Evolutionary conservation across 345 rosid genomes (phyloP).

Genomic region (Viola odorata): DNA sequence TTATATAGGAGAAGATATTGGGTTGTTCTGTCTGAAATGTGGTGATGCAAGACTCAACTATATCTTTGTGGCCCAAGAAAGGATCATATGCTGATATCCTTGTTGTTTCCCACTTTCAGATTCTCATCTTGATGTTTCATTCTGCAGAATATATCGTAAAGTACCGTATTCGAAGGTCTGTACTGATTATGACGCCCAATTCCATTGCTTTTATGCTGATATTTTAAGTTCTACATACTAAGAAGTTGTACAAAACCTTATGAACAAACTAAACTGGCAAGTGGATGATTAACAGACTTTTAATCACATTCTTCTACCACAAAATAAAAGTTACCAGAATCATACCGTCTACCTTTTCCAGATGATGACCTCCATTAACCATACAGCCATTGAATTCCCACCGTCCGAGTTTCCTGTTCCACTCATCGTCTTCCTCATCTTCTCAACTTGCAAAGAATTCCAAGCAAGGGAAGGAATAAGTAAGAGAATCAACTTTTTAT

Average conservation of each 20-base stretch:
- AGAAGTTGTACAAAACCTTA: too few species aligned
- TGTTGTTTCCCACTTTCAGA: not conserved
- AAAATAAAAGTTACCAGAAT: conserved; percentile 1
- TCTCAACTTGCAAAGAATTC: not conserved
- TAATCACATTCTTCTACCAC: not conserved
- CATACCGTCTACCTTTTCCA: not conserved
- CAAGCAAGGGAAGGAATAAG: not conserved
- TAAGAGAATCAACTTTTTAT: not conserved
- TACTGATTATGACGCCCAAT: conserved; percentile 5
- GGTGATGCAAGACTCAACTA: not conserved
- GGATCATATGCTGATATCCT: conserved; percentile 12
- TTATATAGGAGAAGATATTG: conserved; percentile 8
- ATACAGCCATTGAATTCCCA: not conserved
- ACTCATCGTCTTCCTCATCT: not conserved
- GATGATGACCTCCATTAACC: conserved; percentile 14
- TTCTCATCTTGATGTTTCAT: conserved; percentile 2
- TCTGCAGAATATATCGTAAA: not conserved
- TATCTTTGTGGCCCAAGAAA: not conserved
- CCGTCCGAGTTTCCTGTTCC: not conserved
- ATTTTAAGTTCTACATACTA: too few species aligned
- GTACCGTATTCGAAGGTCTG: conserved; percentile 28
- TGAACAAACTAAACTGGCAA: too few species aligned
- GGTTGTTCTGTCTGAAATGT: not conserved
- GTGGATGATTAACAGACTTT: not conserved
- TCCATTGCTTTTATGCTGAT: not conserved